A percentile compares a stretch with the other conserved stretches of the same genome.
phyloP scores from a whole-genome alignment of 371 early-diverging fungal species.

The Gilbertella persicaria region DNA sequence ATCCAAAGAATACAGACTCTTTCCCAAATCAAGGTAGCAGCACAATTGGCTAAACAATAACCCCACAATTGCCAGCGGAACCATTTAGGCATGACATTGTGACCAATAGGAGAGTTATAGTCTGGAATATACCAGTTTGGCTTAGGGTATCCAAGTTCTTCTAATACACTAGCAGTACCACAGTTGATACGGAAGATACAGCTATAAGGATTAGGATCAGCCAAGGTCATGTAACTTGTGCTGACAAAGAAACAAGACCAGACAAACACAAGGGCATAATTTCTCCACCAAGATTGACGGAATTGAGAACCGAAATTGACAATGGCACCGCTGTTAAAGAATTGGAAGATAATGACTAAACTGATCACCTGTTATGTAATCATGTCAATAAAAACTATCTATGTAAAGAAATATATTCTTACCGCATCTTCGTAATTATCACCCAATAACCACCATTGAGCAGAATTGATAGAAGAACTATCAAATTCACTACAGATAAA shows the following conservation, averaged over 20 bases:
- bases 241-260: conserved; percentile 56
- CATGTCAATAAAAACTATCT: too few species aligned
- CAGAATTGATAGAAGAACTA: conserved; percentile 61
- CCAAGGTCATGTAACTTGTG: conserved; percentile 58
- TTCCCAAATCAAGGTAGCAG: conserved; percentile 47
- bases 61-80: conserved; percentile 73
- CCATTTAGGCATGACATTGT: conserved; percentile 68
- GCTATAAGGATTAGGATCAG: conserved; percentile 70
- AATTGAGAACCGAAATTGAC: conserved; percentile 75
- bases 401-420: too few species aligned
- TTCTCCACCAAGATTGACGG: conserved; percentile 62
- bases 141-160: conserved; percentile 48
- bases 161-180: conserved; percentile 54
- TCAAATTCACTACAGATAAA: conserved; percentile 81
- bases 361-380: conserved; percentile 40
- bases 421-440: conserved; percentile 83
- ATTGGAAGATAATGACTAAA: conserved; percentile 65
- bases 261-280: conserved; percentile 60
- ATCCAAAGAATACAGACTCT: conserved; percentile 57
- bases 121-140: conserved; percentile 54
- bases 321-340: conserved; percentile 70
- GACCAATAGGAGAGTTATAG: conserved; percentile 64
- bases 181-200: conserved; percentile 82
- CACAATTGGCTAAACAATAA: conserved; percentile 32
- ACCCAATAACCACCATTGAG: conserved; percentile 80